These are phyloP conservation scores for apple (Malus domestica) DNA, from an alignment of 306 rosid species.

Conservation along the genomic window ASM211411v1 NC_041797.1:15807501-15808000, in stretches of 20 bases:
- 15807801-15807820: slow-evolving; percentile 37
- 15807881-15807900: slow-evolving; percentile 42
- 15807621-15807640: not conserved
- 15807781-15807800: slow-evolving; percentile 58
- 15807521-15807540: slow-evolving; percentile 67
- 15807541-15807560: slow-evolving; percentile 67
- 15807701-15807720: slow-evolving; percentile 19
- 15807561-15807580: slow-evolving; percentile 98
- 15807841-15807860: slow-evolving; percentile 16
- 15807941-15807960: slow-evolving; percentile 31
- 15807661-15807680: not conserved
- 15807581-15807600: slow-evolving; percentile 58
- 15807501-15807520: slow-evolving; percentile 94
- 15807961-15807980: slow-evolving; percentile 75
- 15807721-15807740: slow-evolving; percentile 40
- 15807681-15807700: slow-evolving; percentile 71
- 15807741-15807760: slow-evolving; percentile 35
- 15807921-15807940: slow-evolving; percentile 26
- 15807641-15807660: not conserved
- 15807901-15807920: slow-evolving; percentile 30
- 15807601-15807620: not conserved
- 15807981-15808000: slow-evolving; percentile 59
- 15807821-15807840: slow-evolving; percentile 19
- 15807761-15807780: slow-evolving; percentile 31
- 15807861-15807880: slow-evolving; percentile 42